Evolutionary conservation across 345 rosid species (phyloP), one percentile per base, ranked within the genome.

Genomic region (Nasturtium officinale): DNA sequence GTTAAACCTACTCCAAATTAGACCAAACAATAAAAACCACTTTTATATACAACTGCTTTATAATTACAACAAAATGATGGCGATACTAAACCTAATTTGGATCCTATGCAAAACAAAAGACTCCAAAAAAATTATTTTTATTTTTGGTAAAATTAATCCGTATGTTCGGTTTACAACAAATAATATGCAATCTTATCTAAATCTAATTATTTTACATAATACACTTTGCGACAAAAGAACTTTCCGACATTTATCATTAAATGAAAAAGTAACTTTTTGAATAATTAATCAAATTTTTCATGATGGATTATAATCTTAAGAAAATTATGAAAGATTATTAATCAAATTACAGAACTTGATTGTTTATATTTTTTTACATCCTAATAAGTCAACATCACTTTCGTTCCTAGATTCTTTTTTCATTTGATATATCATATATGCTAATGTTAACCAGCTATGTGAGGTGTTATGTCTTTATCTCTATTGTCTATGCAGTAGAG

Each of bases 381-480:
- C 52, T 28, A 45, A 45, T 45, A 43, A 32, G 65, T 55, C 77
- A 58, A 55, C 43, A 55, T 55, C 57, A 32, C 30, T 33, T n/a
- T 64, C 40, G 32, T 55, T 20, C 26, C 26, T 72, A 64, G 40
- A 55, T 73, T 73, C 30, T 45, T 64, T 46, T 46, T 55, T 17
- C 15, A 55, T 55, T 40, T 73, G 71, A 73, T 64, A 32, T 54
- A 55, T 73, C 65, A 73, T 64, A 32, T 54, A 55, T 55, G 71
- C 20, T 73, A 73, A 54, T 64, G 77, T 55, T 43, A 64, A 73
- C 71, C 64, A 64, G 71, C 58, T 73, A 30, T 55, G 50, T 45
- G 58, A 58, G 48, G 40, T 33, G 64, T 45, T 73, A 33, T 54
- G 71, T 64, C 77, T 73, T 54, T 10, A 32, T 64, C 77, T 43